Percentiles rank a stretch among this genome's conserved stretches.
Conservation (phyloP, 176 grass and related monocot genomes). For the Paspalum notatum region DNA sequence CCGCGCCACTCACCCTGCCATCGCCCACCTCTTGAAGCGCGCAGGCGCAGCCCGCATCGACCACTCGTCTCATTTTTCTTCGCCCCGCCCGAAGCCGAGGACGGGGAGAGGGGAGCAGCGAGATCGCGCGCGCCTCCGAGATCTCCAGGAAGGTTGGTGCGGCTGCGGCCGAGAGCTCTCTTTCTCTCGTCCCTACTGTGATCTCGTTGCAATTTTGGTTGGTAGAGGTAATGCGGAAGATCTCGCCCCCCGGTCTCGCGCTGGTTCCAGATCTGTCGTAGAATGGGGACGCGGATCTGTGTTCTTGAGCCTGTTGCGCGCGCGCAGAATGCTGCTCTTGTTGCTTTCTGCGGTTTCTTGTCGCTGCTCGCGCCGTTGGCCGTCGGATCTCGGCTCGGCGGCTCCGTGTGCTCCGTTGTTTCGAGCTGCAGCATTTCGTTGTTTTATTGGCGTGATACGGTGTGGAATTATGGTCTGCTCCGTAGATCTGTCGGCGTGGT, state of each 20-base stretch:
- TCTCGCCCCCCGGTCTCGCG: background rate
- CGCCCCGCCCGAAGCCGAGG: slow-evolving; percentile 23
- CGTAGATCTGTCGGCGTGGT: background rate
- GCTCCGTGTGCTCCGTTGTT: background rate
- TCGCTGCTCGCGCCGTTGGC: background rate
- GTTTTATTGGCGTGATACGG: background rate
- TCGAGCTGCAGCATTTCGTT: background rate
- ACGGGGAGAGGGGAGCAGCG: background rate
- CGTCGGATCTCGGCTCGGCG: background rate
- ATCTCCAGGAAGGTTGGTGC: slow-evolving; percentile 44
- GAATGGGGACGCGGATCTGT: slow-evolving; percentile 8
- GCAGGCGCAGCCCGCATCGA: background rate
- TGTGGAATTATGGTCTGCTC: background rate
- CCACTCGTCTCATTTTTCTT: slow-evolving; percentile 41
- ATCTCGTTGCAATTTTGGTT: background rate
- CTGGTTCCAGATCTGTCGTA: slow-evolving; percentile 17
- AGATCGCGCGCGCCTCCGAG: slow-evolving; percentile 16
- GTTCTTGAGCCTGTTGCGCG: background rate
- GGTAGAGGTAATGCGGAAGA: background rate
- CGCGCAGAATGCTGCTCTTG: background rate
- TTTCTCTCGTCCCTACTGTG: background rate
- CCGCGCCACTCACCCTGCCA: background rate
- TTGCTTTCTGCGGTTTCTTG: background rate
- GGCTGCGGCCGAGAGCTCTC: background rate
- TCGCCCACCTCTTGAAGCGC: slow-evolving; percentile 7